These are phyloP conservation scores for Tolypocladium guangdongense DNA, from an alignment of 2,329 filamentous ascomycete species.

Conservation along the genomic window DNA sequence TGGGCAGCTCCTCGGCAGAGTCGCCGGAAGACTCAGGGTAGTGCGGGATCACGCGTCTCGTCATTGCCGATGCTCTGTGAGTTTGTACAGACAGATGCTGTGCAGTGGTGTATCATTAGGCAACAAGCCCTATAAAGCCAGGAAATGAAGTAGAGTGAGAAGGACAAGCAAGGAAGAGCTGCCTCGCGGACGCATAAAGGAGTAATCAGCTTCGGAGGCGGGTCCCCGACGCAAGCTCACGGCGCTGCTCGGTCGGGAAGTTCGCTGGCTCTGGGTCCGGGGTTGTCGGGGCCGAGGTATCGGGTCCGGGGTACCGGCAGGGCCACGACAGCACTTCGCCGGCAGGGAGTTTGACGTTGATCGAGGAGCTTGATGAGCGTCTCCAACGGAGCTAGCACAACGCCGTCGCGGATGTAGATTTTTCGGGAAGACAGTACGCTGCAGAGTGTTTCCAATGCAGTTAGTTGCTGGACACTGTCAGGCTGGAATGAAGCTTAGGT, in stretches of 20 bases:
- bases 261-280: background rate
- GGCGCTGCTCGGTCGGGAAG: background rate
- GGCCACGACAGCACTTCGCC: background rate
- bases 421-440: too few species aligned
- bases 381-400: too few species aligned
- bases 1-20: background rate
- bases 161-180: background rate
- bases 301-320: background rate
- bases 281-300: background rate
- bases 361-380: too few species aligned
- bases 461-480: too few species aligned
- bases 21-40: background rate
- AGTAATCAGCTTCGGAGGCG: background rate
- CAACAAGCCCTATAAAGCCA: background rate
- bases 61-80: background rate
- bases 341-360: background rate
- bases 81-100: too few species aligned
- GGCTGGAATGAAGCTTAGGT: too few species aligned
- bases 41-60: constrained; percentile 1
- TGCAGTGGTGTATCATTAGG: too few species aligned
- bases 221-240: background rate
- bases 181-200: background rate
- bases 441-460: too few species aligned
- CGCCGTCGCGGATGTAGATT: too few species aligned
- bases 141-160: background rate